Percentiles rank a stretch among this genome's conserved stretches.
These are phyloP conservation scores for Colletotrichum sp. DNA, from an alignment of 2,329 filamentous ascomycete species.

Conservation along the genomic window DNA sequence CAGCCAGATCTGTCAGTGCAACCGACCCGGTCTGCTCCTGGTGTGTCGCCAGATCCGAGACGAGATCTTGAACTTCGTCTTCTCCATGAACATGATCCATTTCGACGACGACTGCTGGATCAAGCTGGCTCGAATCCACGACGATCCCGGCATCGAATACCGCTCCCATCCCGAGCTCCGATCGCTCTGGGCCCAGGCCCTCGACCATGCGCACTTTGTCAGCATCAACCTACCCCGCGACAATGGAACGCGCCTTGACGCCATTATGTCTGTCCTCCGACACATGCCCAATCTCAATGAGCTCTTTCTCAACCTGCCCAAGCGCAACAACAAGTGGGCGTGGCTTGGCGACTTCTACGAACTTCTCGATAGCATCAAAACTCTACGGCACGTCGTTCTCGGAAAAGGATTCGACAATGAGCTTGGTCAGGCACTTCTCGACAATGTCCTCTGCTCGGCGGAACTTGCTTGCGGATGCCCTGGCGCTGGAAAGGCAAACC, in stretches of 20 bases:
- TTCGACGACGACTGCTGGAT: background rate
- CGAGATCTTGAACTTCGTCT: background rate
- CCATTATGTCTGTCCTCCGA: fast-evolving
- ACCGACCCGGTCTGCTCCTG: background rate
- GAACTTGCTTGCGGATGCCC: background rate
- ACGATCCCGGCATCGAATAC: background rate
- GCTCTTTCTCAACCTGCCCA: background rate
- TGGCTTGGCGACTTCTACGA: background rate
- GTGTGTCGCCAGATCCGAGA: background rate
- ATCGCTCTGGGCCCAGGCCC: background rate
- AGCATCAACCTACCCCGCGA: background rate
- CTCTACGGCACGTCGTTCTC: background rate
- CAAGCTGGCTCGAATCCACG: background rate
- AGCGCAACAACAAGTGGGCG: background rate
- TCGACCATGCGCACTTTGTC: background rate
- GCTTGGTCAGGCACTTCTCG: background rate
- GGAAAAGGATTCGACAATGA: background rate
- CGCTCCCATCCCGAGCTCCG: background rate
- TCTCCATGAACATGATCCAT: background rate
- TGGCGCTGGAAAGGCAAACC: background rate
- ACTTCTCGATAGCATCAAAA: background rate
- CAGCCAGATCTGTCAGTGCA: background rate
- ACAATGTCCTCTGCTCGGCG: background rate
- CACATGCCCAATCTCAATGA: background rate
- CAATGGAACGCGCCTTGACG: no score